Base-by-base conservation (phyloP, 352 stramenopile genomes). In the Globisporangium heterothallicum region DNA sequence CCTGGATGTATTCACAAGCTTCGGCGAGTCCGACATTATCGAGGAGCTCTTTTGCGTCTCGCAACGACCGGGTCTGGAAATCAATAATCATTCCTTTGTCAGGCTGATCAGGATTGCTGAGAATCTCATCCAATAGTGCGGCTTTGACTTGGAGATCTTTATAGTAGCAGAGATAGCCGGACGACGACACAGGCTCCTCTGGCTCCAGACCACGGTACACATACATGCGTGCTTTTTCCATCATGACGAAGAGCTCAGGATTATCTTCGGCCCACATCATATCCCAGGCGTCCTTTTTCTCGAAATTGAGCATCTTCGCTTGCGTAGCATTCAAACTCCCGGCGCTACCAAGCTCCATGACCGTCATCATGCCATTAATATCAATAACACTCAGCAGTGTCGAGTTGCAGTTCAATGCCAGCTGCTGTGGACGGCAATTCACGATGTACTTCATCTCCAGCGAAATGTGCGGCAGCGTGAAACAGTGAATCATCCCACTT, bases 191-290 rank as follows among this genome's bases (percentile, higher is more conserved):
- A 12, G 92, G 92, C 49, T 98, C 92, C 40, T 98, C 92, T 1
- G 75, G 69, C 32, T 94, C 79, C 0, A 94, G 68, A 8, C 68
- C 70, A 2, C 87, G 78, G 65, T 89, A 96, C 7, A 97, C 74
- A 44, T 94, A 91, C 75, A 98, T 91, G 24, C 87, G 74, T 8
- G 85, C 92, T 63, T 97, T 97, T 53, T 97, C 90, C 78, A 93
- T 93, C 61, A 96, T 85, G 29, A 94, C 90, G 53, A 97, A 95
- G 13, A 96, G 61, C 45, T 97, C 81, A 4, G 90, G 84, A 60
- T 97, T 95, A 66, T 97, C 91, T 13, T 95, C 79, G 14, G 88
- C 80, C 91, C 90, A 97, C 29, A 86, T 58, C 51, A 97, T 87
- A 49, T 96, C 91, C 91, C 91, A 97, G 4, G 78, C 70, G 59